Conservation (phyloP, 192 early-diverging fungal species). For the Coemansia sp. region DNA sequence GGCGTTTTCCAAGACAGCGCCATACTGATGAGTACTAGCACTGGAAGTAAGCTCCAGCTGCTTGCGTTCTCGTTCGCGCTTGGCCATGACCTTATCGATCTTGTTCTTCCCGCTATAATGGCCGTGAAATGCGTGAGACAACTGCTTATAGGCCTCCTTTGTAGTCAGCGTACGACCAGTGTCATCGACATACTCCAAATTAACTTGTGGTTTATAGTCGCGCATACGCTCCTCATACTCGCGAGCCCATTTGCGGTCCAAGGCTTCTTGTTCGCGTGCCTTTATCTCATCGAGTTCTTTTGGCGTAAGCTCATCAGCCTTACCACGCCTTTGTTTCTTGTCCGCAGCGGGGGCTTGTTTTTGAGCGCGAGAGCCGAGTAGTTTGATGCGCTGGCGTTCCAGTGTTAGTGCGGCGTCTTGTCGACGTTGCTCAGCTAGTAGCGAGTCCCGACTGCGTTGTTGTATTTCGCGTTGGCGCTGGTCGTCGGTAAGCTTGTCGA, state of each 20-base stretch:
- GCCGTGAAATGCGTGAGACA: conserved; percentile 96
- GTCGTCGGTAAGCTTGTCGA: conserved; percentile 66
- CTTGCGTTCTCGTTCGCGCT: conserved; percentile 78
- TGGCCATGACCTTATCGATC: conserved; percentile 83
- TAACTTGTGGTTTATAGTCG: conserved; percentile 88
- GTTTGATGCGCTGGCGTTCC: conserved; percentile 71
- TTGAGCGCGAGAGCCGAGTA: conserved; percentile 30
- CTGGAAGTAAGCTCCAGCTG: conserved; percentile 71
- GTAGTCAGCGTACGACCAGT: conserved; percentile 74
- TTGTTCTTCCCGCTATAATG: conserved; percentile 91
- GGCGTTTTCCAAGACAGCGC: conserved; percentile 67
- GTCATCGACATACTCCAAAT: conserved; percentile 90
- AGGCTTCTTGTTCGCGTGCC: conserved; percentile 42
- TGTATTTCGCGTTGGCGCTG: conserved; percentile 64
- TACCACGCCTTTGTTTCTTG: conserved; percentile 35
- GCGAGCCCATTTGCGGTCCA: conserved; percentile 66
- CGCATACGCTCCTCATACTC: conserved; percentile 83
- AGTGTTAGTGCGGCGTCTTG: conserved; percentile 61
- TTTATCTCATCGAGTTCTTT: conserved; percentile 43
- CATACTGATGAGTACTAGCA: conserved; percentile 78
- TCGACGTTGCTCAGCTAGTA: conserved; percentile 71
- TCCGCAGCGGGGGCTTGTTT: not conserved
- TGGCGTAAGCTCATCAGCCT: conserved; percentile 42
- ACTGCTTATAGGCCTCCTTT: conserved; percentile 89
- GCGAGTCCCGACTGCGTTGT: conserved; percentile 51